Conservation (phyloP, 345 rosid genomes). For the Rhodamnia rubescens region DNA sequence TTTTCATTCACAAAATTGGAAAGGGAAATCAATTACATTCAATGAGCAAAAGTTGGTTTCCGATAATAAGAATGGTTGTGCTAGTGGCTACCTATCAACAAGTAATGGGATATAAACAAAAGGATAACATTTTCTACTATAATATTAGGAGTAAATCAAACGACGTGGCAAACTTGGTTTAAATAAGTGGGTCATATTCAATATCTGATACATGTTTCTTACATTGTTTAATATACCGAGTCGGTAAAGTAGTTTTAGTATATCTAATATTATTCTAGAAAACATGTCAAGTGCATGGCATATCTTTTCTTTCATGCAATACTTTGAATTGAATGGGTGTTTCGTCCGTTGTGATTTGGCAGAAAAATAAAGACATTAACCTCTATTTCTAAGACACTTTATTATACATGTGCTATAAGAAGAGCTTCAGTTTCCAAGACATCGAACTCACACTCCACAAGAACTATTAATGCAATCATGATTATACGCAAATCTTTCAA, state of each 20-base stretch:
- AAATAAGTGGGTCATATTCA: too few species aligned
- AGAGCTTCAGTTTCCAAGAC: neutral
- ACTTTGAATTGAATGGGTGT: neutral
- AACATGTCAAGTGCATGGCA: neutral
- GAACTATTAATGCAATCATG: neutral
- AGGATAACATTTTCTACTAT: neutral
- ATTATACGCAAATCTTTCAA: neutral
- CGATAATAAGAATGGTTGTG: neutral
- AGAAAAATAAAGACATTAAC: neutral
- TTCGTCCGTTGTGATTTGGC: neutral
- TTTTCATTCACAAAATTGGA: neutral
- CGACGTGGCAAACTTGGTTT: rapidly evolving
- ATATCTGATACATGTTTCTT: too few species aligned
- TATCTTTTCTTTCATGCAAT: neutral
- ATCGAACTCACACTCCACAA: neutral
- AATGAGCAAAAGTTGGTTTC: neutral
- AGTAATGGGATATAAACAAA: neutral
- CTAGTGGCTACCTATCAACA: neutral
- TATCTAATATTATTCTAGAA: too few species aligned
- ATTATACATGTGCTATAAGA: neutral
- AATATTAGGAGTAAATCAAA: rapidly evolving
- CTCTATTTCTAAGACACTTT: neutral
- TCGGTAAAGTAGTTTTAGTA: too few species aligned
- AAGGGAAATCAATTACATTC: neutral
- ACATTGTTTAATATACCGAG: too few species aligned